Percentiles rank a stretch among this genome's conserved stretches.
phyloP scores from a whole-genome alignment of 2,329 filamentous ascomycete species.

The Aspergillus candidus region DNA sequence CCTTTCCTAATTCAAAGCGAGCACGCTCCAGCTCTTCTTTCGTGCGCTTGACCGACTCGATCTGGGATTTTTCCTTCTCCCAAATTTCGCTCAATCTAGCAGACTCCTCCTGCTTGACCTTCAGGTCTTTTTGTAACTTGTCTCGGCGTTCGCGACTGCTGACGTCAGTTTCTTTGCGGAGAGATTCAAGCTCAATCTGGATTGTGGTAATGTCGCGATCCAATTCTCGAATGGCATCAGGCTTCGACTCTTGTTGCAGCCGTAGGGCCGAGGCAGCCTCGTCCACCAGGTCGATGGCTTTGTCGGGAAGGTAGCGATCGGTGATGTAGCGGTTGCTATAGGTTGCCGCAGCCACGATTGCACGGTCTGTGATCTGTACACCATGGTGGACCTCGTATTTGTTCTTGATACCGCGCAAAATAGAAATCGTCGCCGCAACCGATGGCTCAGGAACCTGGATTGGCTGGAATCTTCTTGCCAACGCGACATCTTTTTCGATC shows the following conservation, averaged over 20 bases:
- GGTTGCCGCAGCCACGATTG: conserved; percentile 83
- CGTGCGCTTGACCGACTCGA: conserved; percentile 77
- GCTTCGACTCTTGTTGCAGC: conserved; percentile 93
- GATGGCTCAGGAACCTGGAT: conserved; percentile 88
- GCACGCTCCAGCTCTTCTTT: conserved; percentile 87
- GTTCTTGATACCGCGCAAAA: conserved; percentile 92
- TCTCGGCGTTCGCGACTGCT: conserved; percentile 81
- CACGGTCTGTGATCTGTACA: conserved; percentile 87
- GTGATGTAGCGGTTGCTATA: conserved; percentile 96
- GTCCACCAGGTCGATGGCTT: conserved; percentile 94
- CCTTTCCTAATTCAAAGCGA: conserved; percentile 76
- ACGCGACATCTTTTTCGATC: conserved; percentile 92
- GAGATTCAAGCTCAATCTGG: conserved; percentile 90
- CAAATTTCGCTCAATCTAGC: conserved; percentile 71
- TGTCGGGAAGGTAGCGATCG: conserved; percentile 91
- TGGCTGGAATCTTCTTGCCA: conserved; percentile 89
- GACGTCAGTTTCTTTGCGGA: conserved; percentile 89
- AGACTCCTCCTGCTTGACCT: conserved; percentile 69
- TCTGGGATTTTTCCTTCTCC: conserved; percentile 82
- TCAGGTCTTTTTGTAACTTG: conserved; percentile 72
- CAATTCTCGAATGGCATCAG: conserved; percentile 84
- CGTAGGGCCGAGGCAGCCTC: conserved; percentile 87
- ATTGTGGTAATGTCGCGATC: conserved; percentile 96
- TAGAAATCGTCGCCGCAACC: conserved; percentile 89
- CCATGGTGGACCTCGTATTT: conserved; percentile 97